Base-by-base conservation (phyloP, 495 filamentous ascomycete species). In the Lophiotrema nucula region DNA sequence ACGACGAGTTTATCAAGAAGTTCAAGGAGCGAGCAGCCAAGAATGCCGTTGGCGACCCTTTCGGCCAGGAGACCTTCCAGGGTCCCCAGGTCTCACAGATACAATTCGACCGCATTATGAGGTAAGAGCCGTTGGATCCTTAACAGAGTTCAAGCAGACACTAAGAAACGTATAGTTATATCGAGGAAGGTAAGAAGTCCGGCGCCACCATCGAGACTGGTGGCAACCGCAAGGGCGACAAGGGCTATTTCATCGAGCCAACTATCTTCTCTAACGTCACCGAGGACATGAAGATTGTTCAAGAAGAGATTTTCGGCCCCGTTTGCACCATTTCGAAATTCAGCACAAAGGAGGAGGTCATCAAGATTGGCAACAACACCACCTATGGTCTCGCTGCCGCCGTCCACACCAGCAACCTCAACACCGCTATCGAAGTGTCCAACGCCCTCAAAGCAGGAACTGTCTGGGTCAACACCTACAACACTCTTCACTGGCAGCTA, bases 241-340 rank as follows among this genome's bases (percentile, higher is more conserved):
- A 92, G 75, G 92, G 92, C 64, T 97, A 90, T 84, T 97, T 96
- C 81, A 97, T 97, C 75, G 81, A 96, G 81, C 92, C 92, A 24
- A 97, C 92, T 66, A 90, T 97, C 73, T 97, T 97, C 85, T 87
- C 84, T 72, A 84, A 92, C 72, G 92, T 97, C 53, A 85, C 78
- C 41, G 73, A 81, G 56, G 81, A 95, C 73, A 97, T 97, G 92
- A 96, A 95, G 87, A 96, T 97, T 73, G 88, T 92, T 82, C 85
- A 92, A 77, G 92, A 97, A 77, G 92, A 97, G 78, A 97, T 97
- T 75, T 97, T 97, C 75, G 92, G 92, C 48, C 92, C 92, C 49
- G 92, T 97, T 56, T 89, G 89, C 76, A 85, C 88, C 49, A 88
- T 97, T 65, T 83, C 89, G 77, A 97, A 97, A 77, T 97, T 97